phyloP scores from a whole-genome alignment of 371 early-diverging fungal genomes.

The Circinella minor region DNA sequence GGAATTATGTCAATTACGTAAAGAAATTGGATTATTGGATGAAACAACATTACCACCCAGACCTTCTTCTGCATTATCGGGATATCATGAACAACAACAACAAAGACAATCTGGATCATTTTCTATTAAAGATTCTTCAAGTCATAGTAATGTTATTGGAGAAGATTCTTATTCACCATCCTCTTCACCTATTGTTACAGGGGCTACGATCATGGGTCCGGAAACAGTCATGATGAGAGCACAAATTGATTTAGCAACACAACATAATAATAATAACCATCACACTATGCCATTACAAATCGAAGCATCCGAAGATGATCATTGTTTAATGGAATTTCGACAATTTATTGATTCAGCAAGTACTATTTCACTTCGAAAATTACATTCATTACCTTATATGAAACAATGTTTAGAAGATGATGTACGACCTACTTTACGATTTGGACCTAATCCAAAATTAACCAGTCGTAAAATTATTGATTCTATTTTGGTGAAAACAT shows the following conservation, averaged over 20 bases:
- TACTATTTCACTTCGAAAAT: conserved; percentile 60
- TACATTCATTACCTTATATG: conserved; percentile 77
- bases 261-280: neutral
- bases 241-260: conserved; percentile 22
- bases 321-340: conserved; percentile 23
- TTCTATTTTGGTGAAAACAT: conserved; percentile 79
- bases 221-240: conserved; percentile 21
- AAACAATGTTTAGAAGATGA: conserved; percentile 75
- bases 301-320: conserved; percentile 25
- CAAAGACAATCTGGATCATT: neutral
- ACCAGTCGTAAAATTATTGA: conserved; percentile 80
- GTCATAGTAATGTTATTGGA: neutral
- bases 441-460: conserved; percentile 85
- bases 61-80: neutral
- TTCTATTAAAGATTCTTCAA: no score
- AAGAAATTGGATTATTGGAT: conserved; percentile 20
- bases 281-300: conserved; percentile 9
- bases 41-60: neutral
- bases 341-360: conserved; percentile 21
- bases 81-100: conserved; percentile 1
- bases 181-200: neutral
- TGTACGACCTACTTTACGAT: conserved; percentile 84
- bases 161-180: neutral
- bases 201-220: neutral
- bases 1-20: conserved; percentile 28